Conservation (phyloP, 2,329 filamentous ascomycete species). For the Gaeumannomyces sp. region DNA sequence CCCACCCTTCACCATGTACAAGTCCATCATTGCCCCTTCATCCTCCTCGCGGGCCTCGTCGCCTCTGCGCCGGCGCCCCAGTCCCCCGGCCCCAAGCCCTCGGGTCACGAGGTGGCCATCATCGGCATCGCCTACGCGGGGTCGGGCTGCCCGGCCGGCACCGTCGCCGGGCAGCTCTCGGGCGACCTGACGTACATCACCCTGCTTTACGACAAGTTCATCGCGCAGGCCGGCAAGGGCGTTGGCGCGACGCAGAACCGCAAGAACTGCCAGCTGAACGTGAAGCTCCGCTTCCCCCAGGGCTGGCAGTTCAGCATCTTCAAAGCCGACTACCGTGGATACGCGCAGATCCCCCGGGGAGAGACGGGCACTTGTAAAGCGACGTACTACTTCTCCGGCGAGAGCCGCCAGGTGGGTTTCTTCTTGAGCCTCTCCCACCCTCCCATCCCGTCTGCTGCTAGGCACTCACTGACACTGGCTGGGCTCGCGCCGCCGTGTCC, state of each 20-base stretch:
- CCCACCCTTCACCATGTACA: neutral
- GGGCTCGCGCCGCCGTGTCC: neutral
- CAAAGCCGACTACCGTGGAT: slow-evolving; percentile 46
- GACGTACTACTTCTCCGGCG: slow-evolving; percentile 48
- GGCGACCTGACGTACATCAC: slow-evolving; percentile 31
- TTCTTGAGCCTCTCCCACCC: neutral
- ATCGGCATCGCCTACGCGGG: slow-evolving; percentile 21
- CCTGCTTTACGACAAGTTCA: slow-evolving; percentile 45
- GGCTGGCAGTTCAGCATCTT: slow-evolving; percentile 48
- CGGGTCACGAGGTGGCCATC: slow-evolving; percentile 21
- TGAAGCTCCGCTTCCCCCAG: slow-evolving; percentile 42
- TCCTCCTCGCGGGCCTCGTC: slow-evolving; percentile 10
- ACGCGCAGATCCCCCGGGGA: slow-evolving; percentile 37
- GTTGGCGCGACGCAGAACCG: slow-evolving; percentile 36
- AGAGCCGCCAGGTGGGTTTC: slow-evolving; percentile 30
- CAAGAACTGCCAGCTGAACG: slow-evolving; percentile 49
- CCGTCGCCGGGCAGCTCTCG: slow-evolving; percentile 20
- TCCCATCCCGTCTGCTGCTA: neutral
- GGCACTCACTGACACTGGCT: neutral
- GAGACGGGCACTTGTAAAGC: slow-evolving; percentile 42
- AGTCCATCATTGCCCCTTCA: slow-evolving; percentile 7
- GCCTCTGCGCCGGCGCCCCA: slow-evolving; percentile 11
- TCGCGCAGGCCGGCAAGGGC: slow-evolving; percentile 40
- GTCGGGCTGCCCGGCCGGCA: slow-evolving; percentile 22
- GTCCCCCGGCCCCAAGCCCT: slow-evolving; percentile 14